Evolutionary conservation across 352 stramenopile species (phyloP).

Genomic region (Phytopythium boreale): DNA sequence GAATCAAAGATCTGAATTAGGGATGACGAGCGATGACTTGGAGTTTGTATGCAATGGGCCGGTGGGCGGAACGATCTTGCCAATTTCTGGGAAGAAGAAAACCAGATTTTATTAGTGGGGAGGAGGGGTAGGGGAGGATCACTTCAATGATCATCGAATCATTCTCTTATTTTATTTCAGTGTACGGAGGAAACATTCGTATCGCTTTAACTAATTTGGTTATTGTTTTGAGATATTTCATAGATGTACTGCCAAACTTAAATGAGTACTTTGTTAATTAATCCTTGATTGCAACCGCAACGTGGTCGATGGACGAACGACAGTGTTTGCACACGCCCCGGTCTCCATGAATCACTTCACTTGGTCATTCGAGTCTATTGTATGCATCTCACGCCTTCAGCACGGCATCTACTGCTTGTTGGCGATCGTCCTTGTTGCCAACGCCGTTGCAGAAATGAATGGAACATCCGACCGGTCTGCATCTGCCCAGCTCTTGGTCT

Average conservation of each 20-base stretch:
- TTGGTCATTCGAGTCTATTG: no score
- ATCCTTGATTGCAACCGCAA: no score
- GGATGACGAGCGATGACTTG: background rate
- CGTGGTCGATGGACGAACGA: no score
- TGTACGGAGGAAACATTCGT: background rate
- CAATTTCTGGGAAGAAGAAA: background rate
- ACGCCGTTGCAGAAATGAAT: no score
- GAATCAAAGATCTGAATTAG: no score
- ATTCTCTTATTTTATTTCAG: background rate
- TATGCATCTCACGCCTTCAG: background rate
- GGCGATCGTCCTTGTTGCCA: no score
- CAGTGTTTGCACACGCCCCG: no score
- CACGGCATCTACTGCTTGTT: no score
- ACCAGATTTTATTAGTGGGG: no score
- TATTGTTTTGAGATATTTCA: background rate
- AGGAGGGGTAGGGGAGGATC: constrained; percentile 2
- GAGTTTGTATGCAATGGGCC: background rate
- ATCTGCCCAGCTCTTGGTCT: background rate
- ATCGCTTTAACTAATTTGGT: no score
- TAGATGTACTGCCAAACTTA: background rate
- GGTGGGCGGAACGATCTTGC: background rate
- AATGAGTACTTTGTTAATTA: no score
- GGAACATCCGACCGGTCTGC: background rate
- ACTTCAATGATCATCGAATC: background rate
- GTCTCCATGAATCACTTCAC: no score